Evolutionary conservation across 495 filamentous ascomycete species (phyloP).

Genomic region (Penicillium psychrofluorescens): DNA sequence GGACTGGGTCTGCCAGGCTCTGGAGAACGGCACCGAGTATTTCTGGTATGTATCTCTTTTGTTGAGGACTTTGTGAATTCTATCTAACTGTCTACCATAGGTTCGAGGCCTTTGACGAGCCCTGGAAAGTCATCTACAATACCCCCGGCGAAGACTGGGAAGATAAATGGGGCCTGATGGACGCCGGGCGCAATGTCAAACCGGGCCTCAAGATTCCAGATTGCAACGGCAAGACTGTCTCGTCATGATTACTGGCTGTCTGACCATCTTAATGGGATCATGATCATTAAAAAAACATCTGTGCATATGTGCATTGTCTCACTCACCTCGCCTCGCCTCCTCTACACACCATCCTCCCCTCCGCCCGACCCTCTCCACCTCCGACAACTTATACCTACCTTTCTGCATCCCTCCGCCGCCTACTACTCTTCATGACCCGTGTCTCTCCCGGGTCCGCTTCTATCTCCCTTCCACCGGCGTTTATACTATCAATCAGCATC

Average conservation of each 20-base stretch:
- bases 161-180: slow-evolving; percentile 93
- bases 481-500: too few relatives aligned
- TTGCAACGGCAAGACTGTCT: slow-evolving; percentile 69
- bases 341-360: background rate
- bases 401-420: too few relatives aligned
- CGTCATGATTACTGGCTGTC: background rate
- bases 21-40: slow-evolving; percentile 78
- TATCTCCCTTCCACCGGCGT: too few relatives aligned
- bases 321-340: background rate
- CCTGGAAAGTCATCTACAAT: slow-evolving; percentile 82
- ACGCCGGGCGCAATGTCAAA: slow-evolving; percentile 80
- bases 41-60: slow-evolving; percentile 61
- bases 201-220: slow-evolving; percentile 78
- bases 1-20: slow-evolving; percentile 73
- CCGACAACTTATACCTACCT: too few relatives aligned
- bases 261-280: slow-evolving; percentile 5
- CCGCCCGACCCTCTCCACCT: background rate
- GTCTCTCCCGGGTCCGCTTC: too few relatives aligned
- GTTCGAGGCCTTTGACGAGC: slow-evolving; percentile 93
- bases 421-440: too few relatives aligned
- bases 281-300: slow-evolving; percentile 15
- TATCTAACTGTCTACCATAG: slow-evolving; percentile 21
- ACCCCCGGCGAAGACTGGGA: slow-evolving; percentile 72
- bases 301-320: slow-evolving; percentile 9
- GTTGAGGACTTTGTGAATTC: background rate